These are phyloP conservation scores for Melocanna baccifera DNA, from an alignment of 176 grass and related monocot genomes.

Conservation along the genomic window DNA sequence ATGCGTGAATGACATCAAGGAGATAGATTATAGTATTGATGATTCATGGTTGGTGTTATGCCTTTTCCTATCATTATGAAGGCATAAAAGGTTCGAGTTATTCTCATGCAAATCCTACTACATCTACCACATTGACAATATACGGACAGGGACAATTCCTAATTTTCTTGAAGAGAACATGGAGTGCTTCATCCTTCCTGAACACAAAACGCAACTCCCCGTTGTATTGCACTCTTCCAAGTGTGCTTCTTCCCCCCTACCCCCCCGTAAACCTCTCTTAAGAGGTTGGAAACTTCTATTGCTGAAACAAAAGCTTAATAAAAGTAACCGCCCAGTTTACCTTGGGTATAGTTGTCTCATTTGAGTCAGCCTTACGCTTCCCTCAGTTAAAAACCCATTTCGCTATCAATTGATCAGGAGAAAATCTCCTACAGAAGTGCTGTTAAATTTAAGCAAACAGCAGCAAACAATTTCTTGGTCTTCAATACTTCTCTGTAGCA, in stretches of 20 bases:
- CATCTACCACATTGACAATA: not conserved
- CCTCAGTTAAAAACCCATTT: not conserved
- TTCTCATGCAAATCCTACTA: constrained; percentile 5
- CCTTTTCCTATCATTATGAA: not conserved
- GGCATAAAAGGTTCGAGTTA: not conserved
- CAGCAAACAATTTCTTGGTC: not conserved
- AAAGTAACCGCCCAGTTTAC: constrained; percentile 3
- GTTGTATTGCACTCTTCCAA: not conserved
- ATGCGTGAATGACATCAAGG: not conserved
- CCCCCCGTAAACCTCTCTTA: not conserved
- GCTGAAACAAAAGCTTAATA: constrained; percentile 10
- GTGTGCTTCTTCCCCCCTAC: not conserved
- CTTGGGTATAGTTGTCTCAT: constrained; percentile 2
- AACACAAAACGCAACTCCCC: not conserved
- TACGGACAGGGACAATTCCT: not conserved
- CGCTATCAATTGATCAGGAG: constrained; percentile 3
- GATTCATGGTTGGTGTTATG: not conserved
- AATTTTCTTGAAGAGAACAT: not conserved
- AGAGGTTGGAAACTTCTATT: constrained; percentile 14
- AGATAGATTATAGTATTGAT: not conserved
- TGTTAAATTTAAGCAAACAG: not conserved
- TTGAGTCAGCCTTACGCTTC: not conserved
- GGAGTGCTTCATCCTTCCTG: not conserved
- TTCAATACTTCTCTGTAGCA: not conserved
- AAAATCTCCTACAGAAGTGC: not conserved